phyloP scores from a whole-genome alignment of 73 alveolate species.

The Tetrahymena elliotti region DNA sequence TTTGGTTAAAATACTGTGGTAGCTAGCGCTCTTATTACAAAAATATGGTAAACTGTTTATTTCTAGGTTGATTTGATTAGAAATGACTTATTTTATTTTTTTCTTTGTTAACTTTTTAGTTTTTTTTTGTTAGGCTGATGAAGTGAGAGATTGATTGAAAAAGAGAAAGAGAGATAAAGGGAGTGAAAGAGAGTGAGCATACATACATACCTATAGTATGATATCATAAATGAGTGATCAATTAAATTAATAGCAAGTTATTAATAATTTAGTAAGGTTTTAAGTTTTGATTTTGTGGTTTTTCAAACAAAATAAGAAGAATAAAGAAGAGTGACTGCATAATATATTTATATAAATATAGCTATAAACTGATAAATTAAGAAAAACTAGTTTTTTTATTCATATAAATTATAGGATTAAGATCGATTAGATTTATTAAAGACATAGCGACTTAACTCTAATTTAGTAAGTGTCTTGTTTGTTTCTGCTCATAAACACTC shows the following conservation, averaged over 20 bases:
- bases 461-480: background rate
- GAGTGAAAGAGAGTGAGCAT: no score
- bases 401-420: background rate
- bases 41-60: background rate
- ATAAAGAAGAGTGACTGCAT: background rate
- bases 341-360: background rate
- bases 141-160: background rate
- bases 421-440: background rate
- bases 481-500: background rate
- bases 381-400: background rate
- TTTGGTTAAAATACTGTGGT: background rate
- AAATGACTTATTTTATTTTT: background rate
- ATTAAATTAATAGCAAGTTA: background rate
- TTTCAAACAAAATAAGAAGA: background rate
- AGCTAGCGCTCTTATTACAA: background rate
- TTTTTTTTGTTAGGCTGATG: background rate
- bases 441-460: background rate
- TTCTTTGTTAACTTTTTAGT: no score
- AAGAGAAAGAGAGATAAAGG: no score
- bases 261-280: background rate
- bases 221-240: background rate
- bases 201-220: no score
- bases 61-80: background rate
- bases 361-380: background rate
- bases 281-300: background rate